Base-by-base conservation (phyloP, 1,284 basidiomycete species). In the Fomitopsis pinicola region DNA sequence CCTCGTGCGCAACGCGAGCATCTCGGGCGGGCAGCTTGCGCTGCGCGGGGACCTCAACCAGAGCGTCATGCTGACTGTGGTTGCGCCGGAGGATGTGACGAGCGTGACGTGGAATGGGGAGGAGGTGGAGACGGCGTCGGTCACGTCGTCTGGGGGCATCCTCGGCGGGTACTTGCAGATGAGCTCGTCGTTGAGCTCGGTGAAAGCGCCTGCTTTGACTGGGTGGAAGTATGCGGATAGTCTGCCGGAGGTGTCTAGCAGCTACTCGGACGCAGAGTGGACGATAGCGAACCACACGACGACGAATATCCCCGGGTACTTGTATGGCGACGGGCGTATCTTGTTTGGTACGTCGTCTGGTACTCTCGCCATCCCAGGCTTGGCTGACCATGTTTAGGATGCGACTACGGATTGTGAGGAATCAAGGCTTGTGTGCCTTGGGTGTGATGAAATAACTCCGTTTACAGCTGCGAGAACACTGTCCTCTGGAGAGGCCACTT, bases 401-500 rank as follows among this genome's bases (percentile, higher is more conserved):
- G 90, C 69, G 91, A 92, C 71, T 93, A 92, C 73, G 87, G 84
- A 54, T 92, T 88, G 91, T 92, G 63, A 72, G 87, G 79, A n/a
- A 40, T 45, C 8, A 12, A 48, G 53, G 22, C 56, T 5, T 63
- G 30, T 48, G 14, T 60, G 14, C 26, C 7, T 48, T 14, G 5
- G 7, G 15, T 38, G 22, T 22, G 19, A 42, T 38, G 12, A 56
- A 50, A 35, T 17, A 5, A 17, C 9, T 17, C 17, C 44, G 55
- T n/a, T 33, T 45, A 9, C 46, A 91, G 91, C 73, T 91, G 91
- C 64, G 90, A 92, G 72, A 91, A 91, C 65, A 78, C 81, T 10
- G 86, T 92, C 28, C 75, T 94, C 10, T 94, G 90, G 90, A 81
- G 91, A 53, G 92, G 92, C 1, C 87, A 91, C 71, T 94, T 94